A percentile compares a stretch with the other conserved stretches of the same genome.
These are phyloP conservation scores for Fomitopsis pinicola DNA, from an alignment of 1,284 basidiomycete species.

Conservation along the genomic window DNA sequence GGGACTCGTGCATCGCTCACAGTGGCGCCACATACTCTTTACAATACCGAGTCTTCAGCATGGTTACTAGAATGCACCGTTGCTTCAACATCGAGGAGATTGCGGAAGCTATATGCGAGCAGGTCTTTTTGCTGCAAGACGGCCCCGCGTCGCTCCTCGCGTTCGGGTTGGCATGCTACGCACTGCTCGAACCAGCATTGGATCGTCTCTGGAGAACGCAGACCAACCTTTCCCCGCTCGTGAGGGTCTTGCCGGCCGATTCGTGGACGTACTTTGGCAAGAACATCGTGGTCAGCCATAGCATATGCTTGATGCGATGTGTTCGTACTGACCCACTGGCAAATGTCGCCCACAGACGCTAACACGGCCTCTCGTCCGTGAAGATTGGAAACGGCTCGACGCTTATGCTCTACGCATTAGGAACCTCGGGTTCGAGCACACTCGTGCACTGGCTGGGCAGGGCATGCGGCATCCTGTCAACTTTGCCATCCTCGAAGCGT, in stretches of 20 bases:
- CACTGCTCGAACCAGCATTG: background rate
- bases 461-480: background rate
- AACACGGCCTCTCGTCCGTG: background rate
- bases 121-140: background rate
- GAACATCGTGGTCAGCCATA: background rate
- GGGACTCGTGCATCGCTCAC: too few relatives aligned
- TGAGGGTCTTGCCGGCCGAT: background rate
- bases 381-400: slow-evolving; percentile 1
- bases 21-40: too few relatives aligned
- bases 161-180: background rate
- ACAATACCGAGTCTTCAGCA: background rate
- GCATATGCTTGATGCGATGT: background rate
- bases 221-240: background rate
- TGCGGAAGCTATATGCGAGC: background rate
- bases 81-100: background rate
- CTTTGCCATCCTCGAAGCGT: background rate
- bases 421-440: background rate
- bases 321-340: background rate
- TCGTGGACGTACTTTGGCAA: background rate
- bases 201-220: slow-evolving; percentile 2
- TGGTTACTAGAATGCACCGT: background rate
- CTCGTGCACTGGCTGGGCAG: too few relatives aligned
- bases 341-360: background rate
- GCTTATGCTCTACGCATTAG: background rate
- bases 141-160: background rate